Evolutionary conservation across 768 basidiomycete genomes (phyloP), one percentile per base, ranked within the genome.

Genomic region (Podaxis rugospora): DNA sequence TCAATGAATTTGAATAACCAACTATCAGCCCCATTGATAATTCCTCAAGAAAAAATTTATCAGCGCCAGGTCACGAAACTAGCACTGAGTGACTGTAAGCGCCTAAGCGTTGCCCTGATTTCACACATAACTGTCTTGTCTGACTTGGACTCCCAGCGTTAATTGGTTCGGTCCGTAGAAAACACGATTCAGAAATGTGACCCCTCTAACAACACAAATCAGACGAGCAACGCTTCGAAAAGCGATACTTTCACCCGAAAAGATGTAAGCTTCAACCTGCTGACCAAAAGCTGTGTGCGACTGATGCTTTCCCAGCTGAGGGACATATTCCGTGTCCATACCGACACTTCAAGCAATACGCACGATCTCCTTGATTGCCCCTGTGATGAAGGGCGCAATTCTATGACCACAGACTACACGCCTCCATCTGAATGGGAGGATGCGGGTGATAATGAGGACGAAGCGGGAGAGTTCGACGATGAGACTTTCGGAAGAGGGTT

Each of bases 21-120:
- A 49, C 55, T 13, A 10, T 51, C 60, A 39, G 46, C 50, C 25
- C 44, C 65, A 50, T 63, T 55, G 40, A 14, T 59, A 44, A 23
- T 35, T 60, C 2, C 66, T 32, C 9, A 32, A 92, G 91, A 93
- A 75, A 94, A 95, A 76, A 93, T 96, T 23, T 95, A 84, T 69
- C 93, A 98, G 72, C 82, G 96, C 61, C 95, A 98, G 73, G 87
- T 98, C 32, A 97, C 93, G 16, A 98, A 98, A 73, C 82, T 93
- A 10, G 95, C 93, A 3, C 74, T 98, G 51, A 94, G 93, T 64
- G 86, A 92, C 65, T 92, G 91, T 92, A 66, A 61, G 59, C 35
- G 25, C 36, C 37, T 21, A 18, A 27, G 9, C 86, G 78, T 14
- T 5, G 39, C 28, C 5, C 37, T 21, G 3, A 35, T 42, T 40